These are phyloP conservation scores for Saccharomycopsis crataegensis DNA, from an alignment of 1,139 yeast genomes.

Conservation along the genomic window DNA sequence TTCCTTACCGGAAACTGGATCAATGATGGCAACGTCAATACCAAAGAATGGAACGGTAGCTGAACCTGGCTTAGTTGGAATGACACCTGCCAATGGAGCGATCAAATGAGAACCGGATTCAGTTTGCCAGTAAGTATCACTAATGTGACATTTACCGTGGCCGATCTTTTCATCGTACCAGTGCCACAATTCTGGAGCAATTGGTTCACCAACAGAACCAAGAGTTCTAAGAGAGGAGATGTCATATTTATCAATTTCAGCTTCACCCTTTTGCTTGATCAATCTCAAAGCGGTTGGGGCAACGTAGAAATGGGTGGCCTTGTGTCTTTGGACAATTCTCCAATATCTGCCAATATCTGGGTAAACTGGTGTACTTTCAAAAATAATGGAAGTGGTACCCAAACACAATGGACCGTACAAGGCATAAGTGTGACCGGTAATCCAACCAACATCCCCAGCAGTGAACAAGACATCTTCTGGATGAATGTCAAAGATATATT, in stretches of 20 bases:
- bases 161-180: slow-evolving; percentile 96
- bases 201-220: slow-evolving; percentile 99
- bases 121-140: slow-evolving; percentile 99
- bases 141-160: slow-evolving; percentile 72
- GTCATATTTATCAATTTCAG: slow-evolving; percentile 77
- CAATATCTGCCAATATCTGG: slow-evolving; percentile 96
- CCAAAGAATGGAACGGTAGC: slow-evolving; percentile 97
- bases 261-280: slow-evolving; percentile 90
- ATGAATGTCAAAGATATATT: slow-evolving; percentile 89
- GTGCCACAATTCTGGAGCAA: slow-evolving; percentile 97
- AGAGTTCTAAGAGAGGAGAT: slow-evolving; percentile 82
- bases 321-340: slow-evolving; percentile 90
- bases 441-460: slow-evolving; percentile 99
- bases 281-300: slow-evolving; percentile 98
- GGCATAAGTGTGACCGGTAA: slow-evolving; percentile 96
- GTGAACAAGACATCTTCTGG: slow-evolving; percentile 86
- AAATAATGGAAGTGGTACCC: slow-evolving; percentile 88
- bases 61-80: slow-evolving; percentile 95
- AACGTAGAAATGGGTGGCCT: slow-evolving; percentile 93
- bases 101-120: slow-evolving; percentile 96
- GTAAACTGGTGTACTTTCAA: slow-evolving; percentile 97
- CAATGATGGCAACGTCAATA: slow-evolving; percentile 81
- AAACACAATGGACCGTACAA: slow-evolving; percentile 85
- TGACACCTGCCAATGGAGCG: slow-evolving; percentile 91
- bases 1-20: slow-evolving; percentile 85